Conservation (phyloP, 345 rosid species). For the Angophora floribunda region DNA sequence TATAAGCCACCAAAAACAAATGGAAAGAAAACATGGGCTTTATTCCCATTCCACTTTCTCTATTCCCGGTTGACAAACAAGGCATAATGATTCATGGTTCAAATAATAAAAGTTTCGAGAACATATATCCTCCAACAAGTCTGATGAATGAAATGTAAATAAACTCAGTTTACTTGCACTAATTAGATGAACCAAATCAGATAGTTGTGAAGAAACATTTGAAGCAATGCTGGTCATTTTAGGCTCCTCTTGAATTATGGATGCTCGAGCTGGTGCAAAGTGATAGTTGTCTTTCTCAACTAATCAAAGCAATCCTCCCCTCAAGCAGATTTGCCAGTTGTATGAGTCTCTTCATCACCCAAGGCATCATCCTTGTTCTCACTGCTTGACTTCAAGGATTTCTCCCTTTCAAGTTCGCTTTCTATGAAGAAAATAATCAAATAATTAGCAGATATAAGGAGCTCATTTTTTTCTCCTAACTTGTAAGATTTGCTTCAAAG, state of each 20-base stretch:
- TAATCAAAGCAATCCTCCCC: not conserved
- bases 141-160: not conserved
- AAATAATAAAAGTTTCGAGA: not conserved
- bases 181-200: not conserved
- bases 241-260: not conserved
- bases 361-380: not conserved
- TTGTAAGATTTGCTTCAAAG: not conserved
- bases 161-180: not conserved
- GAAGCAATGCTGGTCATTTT: not conserved
- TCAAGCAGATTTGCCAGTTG: not conserved
- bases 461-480: not conserved
- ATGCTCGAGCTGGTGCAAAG: not conserved
- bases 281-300: not conserved
- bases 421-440: not conserved
- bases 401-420: not conserved
- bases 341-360: not conserved
- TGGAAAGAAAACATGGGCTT: not conserved
- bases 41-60: not conserved
- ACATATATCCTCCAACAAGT: not conserved
- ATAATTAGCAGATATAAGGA: not conserved
- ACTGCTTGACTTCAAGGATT: not conserved
- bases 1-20: not conserved
- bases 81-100: no score
- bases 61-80: not conserved
- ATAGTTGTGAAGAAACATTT: not conserved